Percentiles rank a stretch among this genome's conserved stretches.
Conservation (phyloP, 202 grass and related monocot species). For the Schoenoplectus triqueter region DNA sequence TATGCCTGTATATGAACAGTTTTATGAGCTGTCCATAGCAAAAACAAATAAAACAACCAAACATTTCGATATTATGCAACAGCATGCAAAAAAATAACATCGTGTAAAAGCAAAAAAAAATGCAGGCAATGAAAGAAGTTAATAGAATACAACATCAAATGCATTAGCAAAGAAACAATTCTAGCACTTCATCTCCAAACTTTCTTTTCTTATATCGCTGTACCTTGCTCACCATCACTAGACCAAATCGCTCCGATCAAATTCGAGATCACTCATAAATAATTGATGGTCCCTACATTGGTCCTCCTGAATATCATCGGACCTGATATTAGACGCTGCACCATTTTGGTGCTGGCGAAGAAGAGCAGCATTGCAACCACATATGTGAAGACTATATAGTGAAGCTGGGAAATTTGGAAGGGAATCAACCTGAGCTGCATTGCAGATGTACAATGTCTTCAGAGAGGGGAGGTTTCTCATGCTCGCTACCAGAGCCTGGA, state of each 20-base stretch:
- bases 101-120: not conserved
- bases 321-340: not conserved
- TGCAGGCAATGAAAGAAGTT: not conserved
- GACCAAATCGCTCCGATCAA: slow-evolving; percentile 30
- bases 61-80: not conserved
- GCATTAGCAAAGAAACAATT: not conserved
- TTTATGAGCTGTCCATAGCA: too few relatives aligned
- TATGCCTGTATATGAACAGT: not conserved
- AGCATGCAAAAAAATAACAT: not conserved
- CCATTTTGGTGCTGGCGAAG: slow-evolving; percentile 5
- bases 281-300: not conserved
- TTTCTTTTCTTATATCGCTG: not conserved
- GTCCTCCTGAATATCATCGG: not conserved
- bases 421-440: not conserved
- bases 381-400: slow-evolving; percentile 30
- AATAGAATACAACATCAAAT: slow-evolving; percentile 15
- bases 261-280: slow-evolving; percentile 32
- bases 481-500: not conserved
- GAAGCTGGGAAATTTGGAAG: slow-evolving; percentile 13
- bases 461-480: not conserved
- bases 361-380: slow-evolving; percentile 32
- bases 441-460: slow-evolving; percentile 34
- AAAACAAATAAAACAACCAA: slow-evolving; percentile 20
- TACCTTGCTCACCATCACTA: not conserved
- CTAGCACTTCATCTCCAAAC: not conserved